These are phyloP conservation scores for Raphanus sativus DNA, from an alignment of 345 rosid genomes.

Conservation along the genomic window DNA sequence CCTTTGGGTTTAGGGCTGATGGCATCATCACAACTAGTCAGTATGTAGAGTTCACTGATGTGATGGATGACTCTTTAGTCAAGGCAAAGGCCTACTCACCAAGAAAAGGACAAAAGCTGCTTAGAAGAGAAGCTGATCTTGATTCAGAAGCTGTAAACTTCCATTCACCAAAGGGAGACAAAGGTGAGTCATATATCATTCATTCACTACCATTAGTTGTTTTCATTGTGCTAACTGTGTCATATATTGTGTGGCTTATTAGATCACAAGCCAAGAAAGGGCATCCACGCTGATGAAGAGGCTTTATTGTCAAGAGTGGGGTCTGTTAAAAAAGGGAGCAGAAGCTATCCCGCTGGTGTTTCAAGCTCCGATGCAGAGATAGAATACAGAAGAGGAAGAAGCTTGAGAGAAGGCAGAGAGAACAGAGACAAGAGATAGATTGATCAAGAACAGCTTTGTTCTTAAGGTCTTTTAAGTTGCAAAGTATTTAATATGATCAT, in stretches of 20 bases:
- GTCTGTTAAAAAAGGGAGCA: constrained; percentile 60
- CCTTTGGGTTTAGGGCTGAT: constrained; percentile 99
- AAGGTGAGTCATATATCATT: constrained; percentile 44
- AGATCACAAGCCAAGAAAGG: constrained; percentile 58
- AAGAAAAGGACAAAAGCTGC: constrained; percentile 42
- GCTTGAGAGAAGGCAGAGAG: constrained; percentile 73
- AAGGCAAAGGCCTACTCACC: constrained; percentile 30
- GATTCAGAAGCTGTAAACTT: too few relatives aligned
- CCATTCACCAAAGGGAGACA: constrained; percentile 40
- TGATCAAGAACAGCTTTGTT: constrained; percentile 25
- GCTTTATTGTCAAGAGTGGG: constrained; percentile 56
- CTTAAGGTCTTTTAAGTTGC: constrained; percentile 14
- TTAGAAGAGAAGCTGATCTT: constrained; percentile 38
- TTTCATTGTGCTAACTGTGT: constrained; percentile 24
- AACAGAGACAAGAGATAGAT: constrained; percentile 25
- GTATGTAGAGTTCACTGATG: constrained; percentile 86
- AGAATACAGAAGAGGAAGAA: constrained; percentile 93
- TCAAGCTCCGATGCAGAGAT: constrained; percentile 96
- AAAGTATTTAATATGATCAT: not conserved
- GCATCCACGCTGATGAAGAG: constrained; percentile 54
- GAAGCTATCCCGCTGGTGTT: constrained; percentile 61
- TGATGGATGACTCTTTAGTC: constrained; percentile 70
- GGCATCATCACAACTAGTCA: constrained; percentile 79
- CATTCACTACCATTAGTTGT: constrained; percentile 6
- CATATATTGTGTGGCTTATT: constrained; percentile 34